Evolutionary conservation across 2,329 filamentous ascomycete species (phyloP).

Genomic region (Penicillium hordei): DNA sequence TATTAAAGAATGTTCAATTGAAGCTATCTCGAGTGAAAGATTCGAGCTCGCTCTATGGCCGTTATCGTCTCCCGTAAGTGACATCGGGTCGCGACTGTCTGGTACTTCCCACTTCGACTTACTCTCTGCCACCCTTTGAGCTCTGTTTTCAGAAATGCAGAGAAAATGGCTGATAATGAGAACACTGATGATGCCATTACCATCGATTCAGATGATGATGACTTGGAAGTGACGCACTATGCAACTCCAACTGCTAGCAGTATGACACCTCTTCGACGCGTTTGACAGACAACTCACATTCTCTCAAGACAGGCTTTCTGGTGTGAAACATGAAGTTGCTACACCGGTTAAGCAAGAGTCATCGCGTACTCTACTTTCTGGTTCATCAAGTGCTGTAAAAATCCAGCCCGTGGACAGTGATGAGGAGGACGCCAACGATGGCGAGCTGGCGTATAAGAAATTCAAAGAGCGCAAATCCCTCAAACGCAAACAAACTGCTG

Average conservation of each 20-base stretch:
- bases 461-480: constrained; percentile 61
- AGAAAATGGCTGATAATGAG: constrained; percentile 12
- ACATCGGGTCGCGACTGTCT: constrained; percentile 1
- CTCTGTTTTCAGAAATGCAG: constrained; percentile 8
- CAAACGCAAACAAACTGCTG: constrained; percentile 54
- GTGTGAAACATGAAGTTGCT: not conserved
- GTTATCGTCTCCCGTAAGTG: not conserved
- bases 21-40: not conserved
- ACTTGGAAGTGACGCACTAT: constrained; percentile 44
- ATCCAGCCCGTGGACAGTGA: constrained; percentile 29
- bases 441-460: constrained; percentile 56
- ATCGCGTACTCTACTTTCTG: constrained; percentile 5
- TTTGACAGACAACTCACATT: constrained; percentile 21
- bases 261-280: constrained; percentile 16
- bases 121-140: not conserved
- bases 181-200: constrained; percentile 28
- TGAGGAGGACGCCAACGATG: constrained; percentile 39
- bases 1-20: not conserved
- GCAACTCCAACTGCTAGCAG: constrained; percentile 4
- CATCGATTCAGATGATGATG: constrained; percentile 41
- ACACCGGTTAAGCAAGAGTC: constrained; percentile 7
- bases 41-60: not conserved
- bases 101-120: constrained; percentile 2
- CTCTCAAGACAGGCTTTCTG: constrained; percentile 7
- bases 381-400: constrained; percentile 20